Evolutionary conservation across 345 rosid species (phyloP).

Genomic region (Chamaenerion angustifolium): DNA sequence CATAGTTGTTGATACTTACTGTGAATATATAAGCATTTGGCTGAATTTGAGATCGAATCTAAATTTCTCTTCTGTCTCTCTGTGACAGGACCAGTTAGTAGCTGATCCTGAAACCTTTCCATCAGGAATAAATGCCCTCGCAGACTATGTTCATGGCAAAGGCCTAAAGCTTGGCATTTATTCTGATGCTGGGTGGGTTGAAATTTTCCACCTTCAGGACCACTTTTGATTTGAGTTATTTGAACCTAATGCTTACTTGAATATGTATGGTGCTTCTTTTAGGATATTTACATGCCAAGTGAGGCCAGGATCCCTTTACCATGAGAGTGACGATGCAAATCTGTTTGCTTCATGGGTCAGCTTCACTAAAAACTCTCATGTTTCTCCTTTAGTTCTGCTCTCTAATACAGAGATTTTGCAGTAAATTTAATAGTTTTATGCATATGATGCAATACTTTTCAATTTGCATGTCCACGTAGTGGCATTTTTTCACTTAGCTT

Average conservation of each 20-base stretch:
- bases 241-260: constrained; percentile 2
- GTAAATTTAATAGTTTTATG: too few species aligned
- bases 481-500: too few species aligned
- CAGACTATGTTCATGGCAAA: constrained; percentile 64
- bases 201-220: background rate
- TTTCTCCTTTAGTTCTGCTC: too few species aligned
- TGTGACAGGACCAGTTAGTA: constrained; percentile 55
- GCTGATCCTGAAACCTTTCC: constrained; percentile 72
- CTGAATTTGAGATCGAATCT: background rate
- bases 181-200: constrained; percentile 95
- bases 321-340: constrained; percentile 64
- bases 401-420: too few species aligned
- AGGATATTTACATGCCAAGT: constrained; percentile 82
- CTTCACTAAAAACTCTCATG: background rate
- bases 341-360: constrained; percentile 91
- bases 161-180: constrained; percentile 95
- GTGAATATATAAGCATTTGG: too few species aligned
- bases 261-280: constrained; percentile 8
- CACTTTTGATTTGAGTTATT: background rate
- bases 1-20: too few species aligned
- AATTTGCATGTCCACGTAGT: too few species aligned
- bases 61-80: constrained; percentile 4
- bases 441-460: too few species aligned
- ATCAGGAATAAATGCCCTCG: constrained; percentile 74
- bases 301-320: constrained; percentile 85